These are phyloP conservation scores for Hypomyces perniciosus DNA, from an alignment of 2,329 filamentous ascomycete genomes.

Conservation along the genomic window DNA sequence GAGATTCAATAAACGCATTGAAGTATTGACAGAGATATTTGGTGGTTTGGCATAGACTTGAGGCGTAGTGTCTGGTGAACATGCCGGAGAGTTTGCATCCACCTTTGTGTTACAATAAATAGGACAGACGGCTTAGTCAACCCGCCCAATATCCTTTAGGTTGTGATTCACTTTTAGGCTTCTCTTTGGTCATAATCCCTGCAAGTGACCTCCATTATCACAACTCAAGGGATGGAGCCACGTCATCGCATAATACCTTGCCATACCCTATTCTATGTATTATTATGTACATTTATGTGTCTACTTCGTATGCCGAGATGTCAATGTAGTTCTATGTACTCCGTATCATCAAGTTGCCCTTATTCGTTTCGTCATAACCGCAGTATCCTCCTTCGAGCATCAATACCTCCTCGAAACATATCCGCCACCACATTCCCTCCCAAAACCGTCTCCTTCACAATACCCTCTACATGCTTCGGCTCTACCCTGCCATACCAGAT, in stretches of 20 bases:
- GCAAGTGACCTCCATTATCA: not conserved
- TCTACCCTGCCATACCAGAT: slow-evolving; percentile 80
- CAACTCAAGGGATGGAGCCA: not conserved
- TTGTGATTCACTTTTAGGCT: no score
- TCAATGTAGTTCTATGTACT: no score
- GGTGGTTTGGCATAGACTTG: no score
- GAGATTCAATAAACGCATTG: not conserved
- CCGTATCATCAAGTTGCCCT: slow-evolving; percentile 3
- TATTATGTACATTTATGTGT: not conserved
- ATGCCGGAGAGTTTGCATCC: no score
- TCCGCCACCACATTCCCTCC: slow-evolving; percentile 63
- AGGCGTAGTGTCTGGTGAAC: no score
- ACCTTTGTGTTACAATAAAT: no score
- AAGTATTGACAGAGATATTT: no score
- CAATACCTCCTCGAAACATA: slow-evolving; percentile 66
- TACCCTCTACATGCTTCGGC: slow-evolving; percentile 68
- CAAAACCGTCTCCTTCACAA: slow-evolving; percentile 64
- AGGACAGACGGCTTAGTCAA: no score
- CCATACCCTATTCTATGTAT: no score
- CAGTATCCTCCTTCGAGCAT: slow-evolving; percentile 46
- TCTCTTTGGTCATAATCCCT: not conserved
- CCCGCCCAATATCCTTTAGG: no score
- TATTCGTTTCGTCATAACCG: slow-evolving; percentile 28
- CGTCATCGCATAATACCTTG: no score
- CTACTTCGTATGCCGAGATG: no score